Evolutionary conservation across 2,329 filamentous ascomycete genomes (phyloP), one percentile per base, ranked within the genome.

Genomic region (Emergomyces africanus): DNA sequence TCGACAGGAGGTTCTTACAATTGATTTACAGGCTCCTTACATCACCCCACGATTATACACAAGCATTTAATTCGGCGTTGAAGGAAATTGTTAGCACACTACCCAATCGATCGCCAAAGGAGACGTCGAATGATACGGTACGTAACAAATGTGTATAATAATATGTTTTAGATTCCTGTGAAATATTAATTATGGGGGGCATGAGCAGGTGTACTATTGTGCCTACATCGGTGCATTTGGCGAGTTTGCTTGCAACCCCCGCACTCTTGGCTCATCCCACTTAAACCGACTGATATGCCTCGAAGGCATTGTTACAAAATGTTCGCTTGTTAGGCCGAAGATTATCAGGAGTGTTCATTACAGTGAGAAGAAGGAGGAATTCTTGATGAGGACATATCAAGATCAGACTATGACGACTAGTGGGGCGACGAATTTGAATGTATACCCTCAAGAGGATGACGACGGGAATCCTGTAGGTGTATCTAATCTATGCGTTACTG

Each of bases 321-420:
- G 90, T 75, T 96, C 91, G 28, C 80, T 99, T 23, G 95, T 99
- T 63, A 83, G 95, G 59, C 94, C 94, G 12, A 99, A 99, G 75
- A 85, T 99, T n/a, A 86, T 97, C 62, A 95, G 95, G 77, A 97
- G 94, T 74, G 91, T 99, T 57, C 94, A 99, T 73, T 97, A 91
- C 76, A 95, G 90, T 68, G 91, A 96, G 75, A 83, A 77, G 64
- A 90, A 89, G 72, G 83, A 89, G 64, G 88, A 87, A 46, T 99
- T 97, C 66, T 85, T 92, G 68, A 90, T 89, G 68, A 83, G 90
- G 64, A 90, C 94, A 71, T 99, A 99, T 72, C 83, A 86, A 66
- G 94, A 99, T 73, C 92, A 97, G 77, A 99, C 94, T 2, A 99
- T 97, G 92, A 92, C 89, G 33, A 81, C 82, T 57, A 94, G 87